Evolutionary conservation across 73 alveolate genomes (phyloP).

Genomic region (Stentor coeruleus): DNA sequence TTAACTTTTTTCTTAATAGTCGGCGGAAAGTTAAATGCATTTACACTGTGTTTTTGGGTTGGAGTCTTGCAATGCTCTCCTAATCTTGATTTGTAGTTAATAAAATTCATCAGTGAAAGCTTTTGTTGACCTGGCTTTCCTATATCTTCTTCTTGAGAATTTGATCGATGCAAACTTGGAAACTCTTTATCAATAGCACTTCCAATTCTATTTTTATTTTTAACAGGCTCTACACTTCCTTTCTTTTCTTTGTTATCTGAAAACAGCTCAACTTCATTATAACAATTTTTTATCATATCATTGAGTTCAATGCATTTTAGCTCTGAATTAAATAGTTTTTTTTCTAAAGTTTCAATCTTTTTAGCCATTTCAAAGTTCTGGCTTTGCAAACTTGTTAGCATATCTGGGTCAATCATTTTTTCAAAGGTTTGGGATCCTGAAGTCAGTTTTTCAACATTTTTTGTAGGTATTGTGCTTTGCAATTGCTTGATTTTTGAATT

Average conservation of each 20-base stretch:
- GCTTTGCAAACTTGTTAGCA: not conserved
- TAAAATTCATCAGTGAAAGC: not conserved
- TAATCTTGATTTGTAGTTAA: not conserved
- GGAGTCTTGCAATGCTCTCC: not conserved
- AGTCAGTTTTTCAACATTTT: not conserved
- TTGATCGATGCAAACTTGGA: not conserved
- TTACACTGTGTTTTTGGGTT: not conserved
- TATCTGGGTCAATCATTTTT: not conserved
- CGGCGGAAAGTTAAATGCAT: not conserved
- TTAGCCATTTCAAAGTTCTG: not conserved
- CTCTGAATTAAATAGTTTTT: not conserved
- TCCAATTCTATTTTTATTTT: not conserved
- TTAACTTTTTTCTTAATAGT: not conserved
- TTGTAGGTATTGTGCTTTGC: not conserved
- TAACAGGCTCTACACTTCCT: not conserved
- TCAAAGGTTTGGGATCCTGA: not conserved
- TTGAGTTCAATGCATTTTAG: not conserved
- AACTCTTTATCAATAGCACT: not conserved
- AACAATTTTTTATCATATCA: not conserved
- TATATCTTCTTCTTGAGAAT: not conserved
- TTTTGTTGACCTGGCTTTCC: not conserved
- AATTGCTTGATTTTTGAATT: not conserved
- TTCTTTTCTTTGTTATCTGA: no score
- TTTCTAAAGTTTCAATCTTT: not conserved
- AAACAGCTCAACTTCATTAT: conserved; percentile 1